These are phyloP conservation scores for Friedmanniomyces simplex DNA, from an alignment of 495 filamentous ascomycete genomes.

Conservation along the genomic window DNA sequence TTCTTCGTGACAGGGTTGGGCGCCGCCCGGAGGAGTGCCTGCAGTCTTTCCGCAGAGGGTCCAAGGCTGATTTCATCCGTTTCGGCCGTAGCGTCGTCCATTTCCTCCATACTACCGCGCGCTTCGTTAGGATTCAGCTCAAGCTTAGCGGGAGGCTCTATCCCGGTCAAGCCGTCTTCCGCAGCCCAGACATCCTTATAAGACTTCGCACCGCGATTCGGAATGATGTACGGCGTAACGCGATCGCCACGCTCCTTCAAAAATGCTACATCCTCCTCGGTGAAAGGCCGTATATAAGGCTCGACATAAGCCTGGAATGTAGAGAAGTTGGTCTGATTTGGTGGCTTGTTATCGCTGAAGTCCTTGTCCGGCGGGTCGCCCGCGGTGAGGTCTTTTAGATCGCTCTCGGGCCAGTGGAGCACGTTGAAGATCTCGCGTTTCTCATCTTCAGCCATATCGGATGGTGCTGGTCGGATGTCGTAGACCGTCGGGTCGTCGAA, in stretches of 20 bases:
- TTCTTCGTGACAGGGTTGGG: constrained; percentile 44
- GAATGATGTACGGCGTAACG: constrained; percentile 70
- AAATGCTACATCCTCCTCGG: constrained; percentile 91
- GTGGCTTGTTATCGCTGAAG: constrained; percentile 90
- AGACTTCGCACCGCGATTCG: constrained; percentile 68
- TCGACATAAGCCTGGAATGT: constrained; percentile 85
- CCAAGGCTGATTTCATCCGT: constrained; percentile 86
- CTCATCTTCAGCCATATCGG: constrained; percentile 68
- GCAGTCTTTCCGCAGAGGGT: constrained; percentile 71
- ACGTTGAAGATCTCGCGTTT: constrained; percentile 81
- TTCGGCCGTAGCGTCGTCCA: constrained; percentile 75
- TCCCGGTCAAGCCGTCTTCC: constrained; percentile 58
- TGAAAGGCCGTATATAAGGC: constrained; percentile 78
- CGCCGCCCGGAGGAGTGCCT: constrained; percentile 74
- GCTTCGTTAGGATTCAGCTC: constrained; percentile 68
- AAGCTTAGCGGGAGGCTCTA: constrained; percentile 36
- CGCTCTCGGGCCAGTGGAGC: constrained; percentile 63
- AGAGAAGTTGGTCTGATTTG: constrained; percentile 81
- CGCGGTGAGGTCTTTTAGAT: constrained; percentile 74
- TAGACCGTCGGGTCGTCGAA: constrained; percentile 93
- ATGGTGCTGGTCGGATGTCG: constrained; percentile 65
- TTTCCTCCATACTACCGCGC: constrained; percentile 69
- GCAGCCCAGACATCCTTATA: constrained; percentile 89
- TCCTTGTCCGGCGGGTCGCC: constrained; percentile 86
- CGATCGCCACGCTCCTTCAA: constrained; percentile 82